These are phyloP conservation scores for Saturnispora ahearnii DNA, from an alignment of 805 yeast genomes.

Conservation along the genomic window DNA sequence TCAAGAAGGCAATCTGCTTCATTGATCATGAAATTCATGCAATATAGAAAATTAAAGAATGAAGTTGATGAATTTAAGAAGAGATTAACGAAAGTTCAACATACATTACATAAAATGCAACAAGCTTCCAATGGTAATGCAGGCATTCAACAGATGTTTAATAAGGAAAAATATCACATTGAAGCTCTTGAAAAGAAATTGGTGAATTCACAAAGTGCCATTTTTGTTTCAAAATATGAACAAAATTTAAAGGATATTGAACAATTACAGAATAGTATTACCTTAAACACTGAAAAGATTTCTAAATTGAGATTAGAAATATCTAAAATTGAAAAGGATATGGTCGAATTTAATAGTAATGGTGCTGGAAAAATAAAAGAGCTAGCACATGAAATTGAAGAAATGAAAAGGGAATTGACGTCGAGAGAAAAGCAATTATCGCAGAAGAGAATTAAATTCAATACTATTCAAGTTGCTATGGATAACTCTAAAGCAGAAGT, in stretches of 20 bases:
- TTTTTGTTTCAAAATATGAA: constrained; percentile 36
- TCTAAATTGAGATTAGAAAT: constrained; percentile 37
- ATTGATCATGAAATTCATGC: constrained; percentile 55
- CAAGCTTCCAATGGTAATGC: constrained; percentile 40
- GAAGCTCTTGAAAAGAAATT: constrained; percentile 46
- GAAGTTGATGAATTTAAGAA: constrained; percentile 33
- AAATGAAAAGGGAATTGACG: constrained; percentile 30
- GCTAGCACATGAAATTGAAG: constrained; percentile 42
- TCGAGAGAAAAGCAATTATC: constrained; percentile 34
- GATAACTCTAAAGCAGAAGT: constrained; percentile 62
- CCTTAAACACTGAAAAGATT: constrained; percentile 32
- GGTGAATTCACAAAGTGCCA: constrained; percentile 47
- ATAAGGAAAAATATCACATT: constrained; percentile 50
- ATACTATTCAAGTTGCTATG: constrained; percentile 55
- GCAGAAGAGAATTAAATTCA: constrained; percentile 43
- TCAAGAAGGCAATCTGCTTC: constrained; percentile 55
- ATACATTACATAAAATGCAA: constrained; percentile 35
- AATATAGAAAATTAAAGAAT: constrained; percentile 36
- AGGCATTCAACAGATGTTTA: constrained; percentile 49
- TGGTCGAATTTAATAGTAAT: constrained; percentile 69
- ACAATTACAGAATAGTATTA: constrained; percentile 38
- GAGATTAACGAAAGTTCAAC: constrained; percentile 33
- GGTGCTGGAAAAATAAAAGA: constrained; percentile 73
- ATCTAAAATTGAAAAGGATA: constrained; percentile 55
- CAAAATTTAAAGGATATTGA: constrained; percentile 24